A percentile compares a stretch with the other conserved stretches of the same genome.
phyloP scores from a whole-genome alignment of 2,329 filamentous ascomycete species.

The Parastagonospora nodorum region DNA sequence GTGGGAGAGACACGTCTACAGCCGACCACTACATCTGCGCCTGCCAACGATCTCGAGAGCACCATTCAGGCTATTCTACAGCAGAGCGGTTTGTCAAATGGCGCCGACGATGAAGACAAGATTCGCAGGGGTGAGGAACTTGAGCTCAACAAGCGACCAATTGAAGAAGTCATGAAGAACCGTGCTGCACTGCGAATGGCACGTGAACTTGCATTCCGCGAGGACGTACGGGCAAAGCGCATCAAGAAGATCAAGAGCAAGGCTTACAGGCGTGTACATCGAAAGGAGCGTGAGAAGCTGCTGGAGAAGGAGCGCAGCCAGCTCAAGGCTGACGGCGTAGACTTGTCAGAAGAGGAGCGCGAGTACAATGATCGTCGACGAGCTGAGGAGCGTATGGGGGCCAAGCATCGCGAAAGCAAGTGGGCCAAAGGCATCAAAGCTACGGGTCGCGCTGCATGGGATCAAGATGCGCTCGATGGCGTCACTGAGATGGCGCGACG shows the following conservation, averaged over 20 bases:
- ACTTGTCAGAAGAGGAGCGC: constrained; percentile 67
- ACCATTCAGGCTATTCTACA: constrained; percentile 88
- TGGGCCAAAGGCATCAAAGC: constrained; percentile 87
- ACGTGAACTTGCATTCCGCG: constrained; percentile 83
- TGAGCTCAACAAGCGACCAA: constrained; percentile 72
- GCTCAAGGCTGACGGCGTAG: constrained; percentile 62
- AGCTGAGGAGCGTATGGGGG: constrained; percentile 83
- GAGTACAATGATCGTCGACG: constrained; percentile 73
- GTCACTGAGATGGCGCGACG: constrained; percentile 80
- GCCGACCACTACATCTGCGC: constrained; percentile 61
- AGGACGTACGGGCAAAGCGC: constrained; percentile 84
- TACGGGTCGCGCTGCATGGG: constrained; percentile 81
- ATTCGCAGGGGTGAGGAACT: constrained; percentile 72
- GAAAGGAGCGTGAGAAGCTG: constrained; percentile 71
- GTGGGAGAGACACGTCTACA: constrained; percentile 68
- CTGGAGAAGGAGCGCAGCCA: constrained; percentile 63
- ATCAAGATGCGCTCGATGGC: constrained; percentile 79
- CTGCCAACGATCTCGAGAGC: constrained; percentile 80
- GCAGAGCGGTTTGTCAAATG: constrained; percentile 77
- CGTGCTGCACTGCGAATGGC: constrained; percentile 76
- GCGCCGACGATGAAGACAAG: constrained; percentile 64
- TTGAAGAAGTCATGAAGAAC: constrained; percentile 73
- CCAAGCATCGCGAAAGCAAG: constrained; percentile 84
- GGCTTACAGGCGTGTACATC: constrained; percentile 87
- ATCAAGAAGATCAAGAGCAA: constrained; percentile 99